phyloP scores from a whole-genome alignment of 2,329 filamentous ascomycete genomes.

The Fusarium sp. region DNA sequence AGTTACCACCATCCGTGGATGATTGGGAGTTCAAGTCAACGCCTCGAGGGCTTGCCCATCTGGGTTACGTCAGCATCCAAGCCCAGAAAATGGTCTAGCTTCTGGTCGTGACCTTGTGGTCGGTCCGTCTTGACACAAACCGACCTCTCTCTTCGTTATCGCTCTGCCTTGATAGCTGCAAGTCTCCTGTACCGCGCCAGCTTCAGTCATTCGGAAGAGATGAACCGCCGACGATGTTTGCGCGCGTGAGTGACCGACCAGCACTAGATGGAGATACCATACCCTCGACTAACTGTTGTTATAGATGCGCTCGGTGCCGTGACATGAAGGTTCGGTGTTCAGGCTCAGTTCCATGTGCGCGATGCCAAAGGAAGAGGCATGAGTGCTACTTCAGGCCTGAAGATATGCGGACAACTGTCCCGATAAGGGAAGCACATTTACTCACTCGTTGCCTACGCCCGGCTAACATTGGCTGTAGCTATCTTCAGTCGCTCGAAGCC shows the following conservation, averaged over 20 bases:
- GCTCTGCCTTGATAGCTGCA: not conserved
- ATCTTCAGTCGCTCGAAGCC: not conserved
- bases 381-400: not conserved
- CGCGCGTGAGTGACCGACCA: not conserved
- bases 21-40: not conserved
- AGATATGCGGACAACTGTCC: not conserved
- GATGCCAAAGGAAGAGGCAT: not conserved
- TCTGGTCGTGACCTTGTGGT: not conserved
- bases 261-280: no score
- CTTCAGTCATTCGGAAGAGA: no score
- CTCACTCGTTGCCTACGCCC: not conserved
- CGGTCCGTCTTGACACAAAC: not conserved
- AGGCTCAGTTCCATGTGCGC: not conserved
- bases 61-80: not conserved
- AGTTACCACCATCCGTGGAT: not conserved
- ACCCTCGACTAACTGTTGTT: not conserved
- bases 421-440: not conserved
- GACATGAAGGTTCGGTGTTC: conserved; percentile 9
- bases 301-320: not conserved
- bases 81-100: not conserved
- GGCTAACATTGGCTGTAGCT: not conserved
- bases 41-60: not conserved
- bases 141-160: not conserved
- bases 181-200: no score
- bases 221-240: not conserved